A percentile compares a stretch with the other conserved stretches of the same genome.
These are phyloP conservation scores for Globisporangium echinulatum DNA, from an alignment of 352 stramenopile species.

Conservation along the genomic window DNA sequence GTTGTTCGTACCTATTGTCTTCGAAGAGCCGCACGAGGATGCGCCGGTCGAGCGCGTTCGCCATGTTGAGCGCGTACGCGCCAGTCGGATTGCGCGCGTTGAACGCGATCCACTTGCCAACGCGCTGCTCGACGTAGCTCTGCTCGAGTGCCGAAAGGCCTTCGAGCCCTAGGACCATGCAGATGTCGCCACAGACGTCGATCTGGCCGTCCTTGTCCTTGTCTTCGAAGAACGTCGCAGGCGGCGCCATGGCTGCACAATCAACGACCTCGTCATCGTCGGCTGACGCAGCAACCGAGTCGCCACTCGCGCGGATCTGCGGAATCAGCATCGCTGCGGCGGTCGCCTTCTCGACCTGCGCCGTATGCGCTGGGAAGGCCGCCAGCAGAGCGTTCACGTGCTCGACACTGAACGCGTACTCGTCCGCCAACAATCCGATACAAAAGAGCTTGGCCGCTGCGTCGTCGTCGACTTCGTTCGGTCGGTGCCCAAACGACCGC, in stretches of 20 bases:
- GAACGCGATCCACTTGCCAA: slow-evolving; percentile 77
- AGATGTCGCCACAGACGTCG: slow-evolving; percentile 74
- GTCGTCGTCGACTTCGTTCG: slow-evolving; percentile 25
- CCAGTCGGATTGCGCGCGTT: slow-evolving; percentile 67
- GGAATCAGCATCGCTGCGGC: slow-evolving; percentile 57
- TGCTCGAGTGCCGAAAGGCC: slow-evolving; percentile 65
- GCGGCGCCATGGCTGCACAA: slow-evolving; percentile 49
- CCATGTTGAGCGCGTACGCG: slow-evolving; percentile 61
- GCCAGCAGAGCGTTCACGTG: slow-evolving; percentile 48
- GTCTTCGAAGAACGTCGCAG: slow-evolving; percentile 69
- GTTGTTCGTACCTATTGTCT: slow-evolving; percentile 50
- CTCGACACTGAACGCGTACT: slow-evolving; percentile 49
- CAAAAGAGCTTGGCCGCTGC: slow-evolving; percentile 58
- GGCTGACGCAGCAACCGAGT: slow-evolving; percentile 8
- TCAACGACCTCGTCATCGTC: slow-evolving; percentile 38
- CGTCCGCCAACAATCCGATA: slow-evolving; percentile 53
- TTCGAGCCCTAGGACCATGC: slow-evolving; percentile 61
- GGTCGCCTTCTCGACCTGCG: slow-evolving; percentile 62
- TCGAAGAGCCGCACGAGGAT: slow-evolving; percentile 70
- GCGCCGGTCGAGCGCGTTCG: slow-evolving; percentile 58
- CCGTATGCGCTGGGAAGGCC: slow-evolving; percentile 58
- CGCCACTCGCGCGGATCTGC: slow-evolving; percentile 30
- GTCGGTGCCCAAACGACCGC: slow-evolving; percentile 32
- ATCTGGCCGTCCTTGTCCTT: slow-evolving; percentile 79
- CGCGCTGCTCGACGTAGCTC: slow-evolving; percentile 55